phyloP scores from a whole-genome alignment of 2,329 filamentous ascomycete species.

The Pseudocercospora fuligena region DNA sequence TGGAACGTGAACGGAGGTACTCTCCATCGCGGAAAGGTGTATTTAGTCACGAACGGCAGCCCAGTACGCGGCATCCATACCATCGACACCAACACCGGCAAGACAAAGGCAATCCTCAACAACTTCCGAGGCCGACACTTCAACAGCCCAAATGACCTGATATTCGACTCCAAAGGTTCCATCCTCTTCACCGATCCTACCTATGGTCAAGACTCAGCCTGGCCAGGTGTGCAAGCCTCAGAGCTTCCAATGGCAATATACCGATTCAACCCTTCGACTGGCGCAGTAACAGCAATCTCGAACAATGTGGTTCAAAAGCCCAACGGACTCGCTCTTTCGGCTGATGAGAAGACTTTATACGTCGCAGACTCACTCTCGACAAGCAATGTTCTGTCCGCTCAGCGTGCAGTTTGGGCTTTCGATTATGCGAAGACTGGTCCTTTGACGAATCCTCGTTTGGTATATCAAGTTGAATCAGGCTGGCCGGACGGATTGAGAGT shows the following conservation, averaged over 20 bases:
- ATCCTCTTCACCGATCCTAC: conserved; percentile 39
- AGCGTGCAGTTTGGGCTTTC: conserved; percentile 48
- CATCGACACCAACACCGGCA: conserved; percentile 12
- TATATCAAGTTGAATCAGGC: conserved; percentile 46
- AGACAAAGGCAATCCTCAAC: conserved; percentile 53
- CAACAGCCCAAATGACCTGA: conserved; percentile 64
- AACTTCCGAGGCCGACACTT: conserved; percentile 66
- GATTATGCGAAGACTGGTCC: conserved; percentile 23
- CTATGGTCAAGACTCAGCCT: conserved; percentile 48
- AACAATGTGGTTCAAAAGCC: conserved; percentile 47
- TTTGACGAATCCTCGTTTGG: conserved; percentile 39
- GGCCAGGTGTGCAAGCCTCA: conserved; percentile 59
- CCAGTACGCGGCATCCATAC: conserved; percentile 31
- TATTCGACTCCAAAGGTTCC: conserved; percentile 52
- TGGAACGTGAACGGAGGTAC: conserved; percentile 36
- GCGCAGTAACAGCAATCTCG: conserved; percentile 58
- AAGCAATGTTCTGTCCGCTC: conserved; percentile 16
- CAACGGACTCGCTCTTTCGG: conserved; percentile 34
- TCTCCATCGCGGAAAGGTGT: conserved; percentile 29
- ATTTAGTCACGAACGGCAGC: conserved; percentile 33
- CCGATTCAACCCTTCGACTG: conserved; percentile 56
- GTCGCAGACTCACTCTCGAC: conserved; percentile 34
- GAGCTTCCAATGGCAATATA: conserved; percentile 64
- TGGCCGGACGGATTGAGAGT: conserved; percentile 32
- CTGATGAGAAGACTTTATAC: conserved; percentile 34